phyloP scores from a whole-genome alignment of 2,329 filamentous ascomycete genomes.

The Colletotrichum orbiculare region DNA sequence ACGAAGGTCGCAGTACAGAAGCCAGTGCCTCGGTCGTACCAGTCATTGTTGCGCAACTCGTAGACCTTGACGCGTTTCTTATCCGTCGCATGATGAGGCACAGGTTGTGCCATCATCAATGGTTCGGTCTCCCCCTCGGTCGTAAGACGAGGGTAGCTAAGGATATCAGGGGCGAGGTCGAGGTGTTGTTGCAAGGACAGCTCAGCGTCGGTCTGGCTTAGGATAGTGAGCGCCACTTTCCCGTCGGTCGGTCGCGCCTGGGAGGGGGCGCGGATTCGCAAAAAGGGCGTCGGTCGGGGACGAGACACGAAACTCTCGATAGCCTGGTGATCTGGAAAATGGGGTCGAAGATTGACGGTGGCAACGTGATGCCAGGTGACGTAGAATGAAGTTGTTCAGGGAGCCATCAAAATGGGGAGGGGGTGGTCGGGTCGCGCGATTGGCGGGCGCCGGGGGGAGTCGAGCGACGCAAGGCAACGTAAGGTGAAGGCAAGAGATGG shows the following conservation, averaged over 20 bases:
- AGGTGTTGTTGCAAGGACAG: slow-evolving; percentile 71
- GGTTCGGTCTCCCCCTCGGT: slow-evolving; percentile 67
- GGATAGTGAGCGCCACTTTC: slow-evolving; percentile 67
- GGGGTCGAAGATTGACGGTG: slow-evolving; percentile 25
- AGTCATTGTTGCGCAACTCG: slow-evolving; percentile 98
- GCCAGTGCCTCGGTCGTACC: slow-evolving; percentile 97
- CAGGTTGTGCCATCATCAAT: slow-evolving; percentile 77
- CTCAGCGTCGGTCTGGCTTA: slow-evolving; percentile 64
- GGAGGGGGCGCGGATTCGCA: slow-evolving; percentile 34
- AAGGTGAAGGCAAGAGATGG: slow-evolving; percentile 12
- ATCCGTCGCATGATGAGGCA: slow-evolving; percentile 75
- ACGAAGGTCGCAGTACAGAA: slow-evolving; percentile 86
- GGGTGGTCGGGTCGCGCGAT: slow-evolving; percentile 37
- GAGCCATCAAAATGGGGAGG: slow-evolving; percentile 39
- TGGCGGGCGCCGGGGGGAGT: slow-evolving; percentile 33
- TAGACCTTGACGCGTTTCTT: slow-evolving; percentile 96
- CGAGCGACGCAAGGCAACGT: slow-evolving; percentile 35
- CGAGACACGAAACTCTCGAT: slow-evolving; percentile 17
- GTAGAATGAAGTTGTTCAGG: slow-evolving; percentile 35
- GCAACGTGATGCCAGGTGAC: slow-evolving; percentile 36
- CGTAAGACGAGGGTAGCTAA: slow-evolving; percentile 58
- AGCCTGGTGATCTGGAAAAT: slow-evolving; percentile 11
- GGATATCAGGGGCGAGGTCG: slow-evolving; percentile 64
- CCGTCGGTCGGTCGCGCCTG: slow-evolving; percentile 36
- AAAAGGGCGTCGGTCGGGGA: slow-evolving; percentile 32